phyloP scores from a whole-genome alignment of 2,329 filamentous ascomycete genomes.

The Penicillium sp. region DNA sequence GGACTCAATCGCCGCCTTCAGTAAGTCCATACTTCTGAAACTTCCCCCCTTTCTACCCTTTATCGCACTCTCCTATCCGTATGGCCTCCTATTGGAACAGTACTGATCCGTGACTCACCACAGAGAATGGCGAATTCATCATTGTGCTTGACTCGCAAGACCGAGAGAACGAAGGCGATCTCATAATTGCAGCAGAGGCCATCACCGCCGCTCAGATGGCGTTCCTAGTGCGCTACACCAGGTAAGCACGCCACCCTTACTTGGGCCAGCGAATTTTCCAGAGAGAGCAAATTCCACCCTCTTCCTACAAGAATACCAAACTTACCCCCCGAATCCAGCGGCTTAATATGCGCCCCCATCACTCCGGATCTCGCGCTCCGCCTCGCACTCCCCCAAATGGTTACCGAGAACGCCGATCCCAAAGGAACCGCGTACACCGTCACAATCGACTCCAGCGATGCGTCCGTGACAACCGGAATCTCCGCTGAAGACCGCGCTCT shows the following conservation, averaged over 20 bases:
- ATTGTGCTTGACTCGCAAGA: conserved; percentile 89
- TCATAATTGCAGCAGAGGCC: conserved; percentile 86
- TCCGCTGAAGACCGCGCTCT: conserved; percentile 81
- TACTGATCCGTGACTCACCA: conserved; percentile 18
- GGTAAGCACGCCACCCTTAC: conserved; percentile 30
- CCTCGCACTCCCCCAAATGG: conserved; percentile 87
- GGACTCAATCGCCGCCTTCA: conserved; percentile 42
- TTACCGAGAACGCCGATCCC: conserved; percentile 72
- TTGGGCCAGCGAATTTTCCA: too few relatives aligned
- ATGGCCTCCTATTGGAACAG: background rate
- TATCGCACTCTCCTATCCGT: background rate
- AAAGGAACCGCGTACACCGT: conserved; percentile 92
- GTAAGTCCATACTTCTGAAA: conserved; percentile 27
- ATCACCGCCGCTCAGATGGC: conserved; percentile 88
- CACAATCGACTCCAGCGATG: conserved; percentile 74
- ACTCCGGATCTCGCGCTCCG: conserved; percentile 64
- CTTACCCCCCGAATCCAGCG: conserved; percentile 47
- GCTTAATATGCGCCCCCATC: conserved; percentile 87
- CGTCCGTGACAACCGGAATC: conserved; percentile 81
- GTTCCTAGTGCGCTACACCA: conserved; percentile 90
- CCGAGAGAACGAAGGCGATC: conserved; percentile 96
- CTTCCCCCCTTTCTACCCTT: background rate
- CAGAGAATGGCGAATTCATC: conserved; percentile 83
- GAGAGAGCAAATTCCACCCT: too few relatives aligned
- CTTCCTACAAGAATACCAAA: background rate